Evolutionary conservation across 2,329 filamentous ascomycete genomes (phyloP).

Genomic region (Epichloe amarillans): DNA sequence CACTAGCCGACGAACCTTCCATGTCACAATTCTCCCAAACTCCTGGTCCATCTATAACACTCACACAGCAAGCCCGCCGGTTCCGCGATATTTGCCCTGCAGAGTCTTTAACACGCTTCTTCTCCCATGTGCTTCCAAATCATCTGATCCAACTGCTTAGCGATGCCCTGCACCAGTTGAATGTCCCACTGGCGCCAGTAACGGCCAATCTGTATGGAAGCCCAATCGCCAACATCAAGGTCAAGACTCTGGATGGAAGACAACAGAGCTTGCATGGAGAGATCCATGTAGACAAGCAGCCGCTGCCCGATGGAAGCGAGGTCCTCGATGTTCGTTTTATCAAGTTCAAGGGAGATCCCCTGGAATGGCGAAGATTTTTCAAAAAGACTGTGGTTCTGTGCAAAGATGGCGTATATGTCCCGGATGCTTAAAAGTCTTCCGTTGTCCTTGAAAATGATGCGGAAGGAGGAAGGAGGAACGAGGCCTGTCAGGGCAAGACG

Average conservation of each 20-base stretch:
- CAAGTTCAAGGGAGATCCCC: constrained; percentile 87
- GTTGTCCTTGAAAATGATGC: neutral
- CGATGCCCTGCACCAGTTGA: constrained; percentile 73
- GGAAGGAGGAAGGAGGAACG: neutral
- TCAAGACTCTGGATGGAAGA: constrained; percentile 62
- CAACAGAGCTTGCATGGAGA: constrained; percentile 62
- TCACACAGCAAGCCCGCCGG: constrained; percentile 77
- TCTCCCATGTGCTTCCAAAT: constrained; percentile 63
- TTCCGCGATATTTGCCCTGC: constrained; percentile 87
- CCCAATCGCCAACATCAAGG: constrained; percentile 49
- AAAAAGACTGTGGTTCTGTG: constrained; percentile 86
- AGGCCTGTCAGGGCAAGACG: neutral
- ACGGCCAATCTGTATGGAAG: constrained; percentile 36
- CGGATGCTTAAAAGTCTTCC: constrained; percentile 22
- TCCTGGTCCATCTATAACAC: constrained; percentile 64
- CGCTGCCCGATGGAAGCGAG: constrained; percentile 42
- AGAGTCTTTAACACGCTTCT: constrained; percentile 82
- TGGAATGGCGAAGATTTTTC: constrained; percentile 95
- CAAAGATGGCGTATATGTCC: constrained; percentile 63
- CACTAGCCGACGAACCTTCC: constrained; percentile 73
- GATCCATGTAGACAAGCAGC: constrained; percentile 56
- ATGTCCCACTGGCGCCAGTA: constrained; percentile 54
- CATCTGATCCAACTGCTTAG: constrained; percentile 69
- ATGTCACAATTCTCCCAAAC: constrained; percentile 73
- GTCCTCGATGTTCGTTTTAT: constrained; percentile 79